phyloP scores from a whole-genome alignment of 2,329 filamentous ascomycete genomes.

The Albophoma yamanashiensis region DNA sequence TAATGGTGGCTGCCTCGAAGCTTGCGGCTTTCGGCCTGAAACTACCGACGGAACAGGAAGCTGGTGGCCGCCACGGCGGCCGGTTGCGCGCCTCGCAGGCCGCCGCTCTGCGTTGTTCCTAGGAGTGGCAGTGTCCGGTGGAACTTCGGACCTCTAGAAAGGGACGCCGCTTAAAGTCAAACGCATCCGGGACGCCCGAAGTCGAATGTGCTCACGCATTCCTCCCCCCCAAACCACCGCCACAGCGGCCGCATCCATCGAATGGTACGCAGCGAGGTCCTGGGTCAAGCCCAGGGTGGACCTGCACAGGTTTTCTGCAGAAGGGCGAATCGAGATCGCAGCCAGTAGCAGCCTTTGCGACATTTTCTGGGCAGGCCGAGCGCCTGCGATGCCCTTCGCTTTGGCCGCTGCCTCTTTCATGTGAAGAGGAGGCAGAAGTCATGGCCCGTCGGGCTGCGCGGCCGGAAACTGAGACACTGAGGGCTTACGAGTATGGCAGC shows the following conservation, averaged over 20 bases:
- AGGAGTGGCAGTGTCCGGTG: background rate
- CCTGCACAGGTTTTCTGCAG: background rate
- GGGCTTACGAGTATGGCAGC: too few species aligned
- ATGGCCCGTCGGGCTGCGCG: background rate
- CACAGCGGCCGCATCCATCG: background rate
- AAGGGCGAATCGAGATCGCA: background rate
- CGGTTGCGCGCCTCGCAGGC: background rate
- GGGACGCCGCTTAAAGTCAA: background rate
- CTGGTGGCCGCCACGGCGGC: background rate
- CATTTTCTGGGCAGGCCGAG: background rate
- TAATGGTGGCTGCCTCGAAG: background rate
- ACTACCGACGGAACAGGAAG: background rate
- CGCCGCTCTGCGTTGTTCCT: background rate
- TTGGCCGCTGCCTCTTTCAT: background rate
- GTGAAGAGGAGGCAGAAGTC: background rate
- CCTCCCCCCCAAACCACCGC: background rate
- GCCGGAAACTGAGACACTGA: background rate
- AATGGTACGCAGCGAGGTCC: background rate
- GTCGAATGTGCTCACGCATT: background rate
- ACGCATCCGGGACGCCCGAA: conserved; percentile 1
- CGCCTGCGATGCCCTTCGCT: background rate
- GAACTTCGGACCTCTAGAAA: background rate
- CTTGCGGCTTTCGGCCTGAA: background rate
- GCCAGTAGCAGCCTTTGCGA: background rate
- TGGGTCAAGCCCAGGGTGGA: background rate